A percentile compares a stretch with the other conserved stretches of the same genome.
Conservation (phyloP, 2,329 filamentous ascomycete genomes). For the Malbranchea cinnamomea region DNA sequence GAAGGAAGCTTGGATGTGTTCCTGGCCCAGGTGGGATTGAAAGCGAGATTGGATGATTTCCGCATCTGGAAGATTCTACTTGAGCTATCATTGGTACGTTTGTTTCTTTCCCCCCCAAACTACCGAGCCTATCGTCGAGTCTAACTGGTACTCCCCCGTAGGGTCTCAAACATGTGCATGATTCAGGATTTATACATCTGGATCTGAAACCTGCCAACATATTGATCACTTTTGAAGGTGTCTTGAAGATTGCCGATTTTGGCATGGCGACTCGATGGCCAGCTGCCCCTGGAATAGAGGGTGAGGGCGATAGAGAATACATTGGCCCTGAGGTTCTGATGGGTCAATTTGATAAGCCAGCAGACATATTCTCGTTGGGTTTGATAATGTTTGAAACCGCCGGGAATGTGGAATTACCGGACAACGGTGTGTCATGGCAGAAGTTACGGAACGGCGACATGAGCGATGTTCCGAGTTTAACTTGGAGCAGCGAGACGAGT, state of each 20-base stretch:
- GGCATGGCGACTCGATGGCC: constrained; percentile 66
- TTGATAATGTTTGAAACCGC: constrained; percentile 91
- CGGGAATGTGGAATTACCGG: constrained; percentile 82
- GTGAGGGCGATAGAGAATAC: constrained; percentile 91
- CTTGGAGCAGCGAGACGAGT: constrained; percentile 57
- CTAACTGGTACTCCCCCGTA: constrained; percentile 25
- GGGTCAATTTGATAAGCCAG: constrained; percentile 75
- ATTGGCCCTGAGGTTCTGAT: constrained; percentile 85
- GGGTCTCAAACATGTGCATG: constrained; percentile 83
- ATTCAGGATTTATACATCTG: constrained; percentile 62
- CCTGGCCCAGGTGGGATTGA: constrained; percentile 64
- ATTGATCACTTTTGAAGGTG: constrained; percentile 50
- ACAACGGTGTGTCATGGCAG: constrained; percentile 85
- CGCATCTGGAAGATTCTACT: constrained; percentile 96
- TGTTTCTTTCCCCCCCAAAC: background rate
- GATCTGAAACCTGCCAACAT: constrained; percentile 53
- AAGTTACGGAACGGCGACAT: constrained; percentile 80
- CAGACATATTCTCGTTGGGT: constrained; percentile 86
- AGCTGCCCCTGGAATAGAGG: constrained; percentile 60
- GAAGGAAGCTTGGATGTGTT: constrained; percentile 84
- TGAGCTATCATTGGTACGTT: constrained; percentile 64
- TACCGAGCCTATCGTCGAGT: background rate
- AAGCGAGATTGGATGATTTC: constrained; percentile 86
- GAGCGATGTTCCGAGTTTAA: constrained; percentile 75
- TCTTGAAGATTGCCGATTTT: constrained; percentile 53